Percentiles rank a stretch among this genome's conserved stretches.
These are phyloP conservation scores for Phialophora macrospora DNA, from an alignment of 2,329 filamentous ascomycete species.

Conservation along the genomic window DNA sequence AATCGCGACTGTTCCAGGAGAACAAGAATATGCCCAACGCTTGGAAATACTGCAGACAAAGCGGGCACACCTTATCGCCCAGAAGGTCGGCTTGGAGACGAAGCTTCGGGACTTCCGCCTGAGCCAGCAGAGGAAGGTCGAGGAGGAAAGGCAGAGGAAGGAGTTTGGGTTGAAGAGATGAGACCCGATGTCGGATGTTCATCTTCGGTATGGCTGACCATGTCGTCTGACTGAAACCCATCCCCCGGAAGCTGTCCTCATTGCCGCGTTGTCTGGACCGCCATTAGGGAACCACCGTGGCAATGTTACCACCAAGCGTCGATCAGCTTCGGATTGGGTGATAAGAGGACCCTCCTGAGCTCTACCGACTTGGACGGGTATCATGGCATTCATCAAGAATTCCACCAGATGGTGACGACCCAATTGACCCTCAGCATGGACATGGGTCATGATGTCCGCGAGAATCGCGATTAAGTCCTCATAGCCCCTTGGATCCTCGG, in stretches of 20 bases:
- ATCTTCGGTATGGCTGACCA: not conserved
- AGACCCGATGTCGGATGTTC: not conserved
- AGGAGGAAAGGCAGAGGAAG: slow-evolving; percentile 27
- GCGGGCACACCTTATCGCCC: slow-evolving; percentile 24
- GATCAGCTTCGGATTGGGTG: not conserved
- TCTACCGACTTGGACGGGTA: not conserved
- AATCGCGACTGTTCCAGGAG: not conserved
- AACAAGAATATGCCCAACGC: slow-evolving; percentile 11
- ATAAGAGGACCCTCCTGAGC: not conserved
- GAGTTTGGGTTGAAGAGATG: slow-evolving; percentile 24
- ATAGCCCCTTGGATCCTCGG: not conserved
- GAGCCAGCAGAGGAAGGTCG: slow-evolving; percentile 19
- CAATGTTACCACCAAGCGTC: not conserved
- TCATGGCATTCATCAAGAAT: not conserved
- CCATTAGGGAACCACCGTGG: not conserved
- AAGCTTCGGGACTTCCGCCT: slow-evolving; percentile 27
- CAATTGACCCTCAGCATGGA: not conserved
- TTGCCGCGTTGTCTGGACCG: not conserved
- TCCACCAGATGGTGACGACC: not conserved
- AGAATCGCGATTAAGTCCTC: not conserved
- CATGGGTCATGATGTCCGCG: not conserved
- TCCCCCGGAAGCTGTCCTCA: not conserved
- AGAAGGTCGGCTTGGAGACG: slow-evolving; percentile 31
- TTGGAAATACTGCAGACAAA: slow-evolving; percentile 28
- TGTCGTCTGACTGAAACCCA: not conserved